phyloP scores from a whole-genome alignment of 2,329 filamentous ascomycete species.

The Fusarium zealandicum region DNA sequence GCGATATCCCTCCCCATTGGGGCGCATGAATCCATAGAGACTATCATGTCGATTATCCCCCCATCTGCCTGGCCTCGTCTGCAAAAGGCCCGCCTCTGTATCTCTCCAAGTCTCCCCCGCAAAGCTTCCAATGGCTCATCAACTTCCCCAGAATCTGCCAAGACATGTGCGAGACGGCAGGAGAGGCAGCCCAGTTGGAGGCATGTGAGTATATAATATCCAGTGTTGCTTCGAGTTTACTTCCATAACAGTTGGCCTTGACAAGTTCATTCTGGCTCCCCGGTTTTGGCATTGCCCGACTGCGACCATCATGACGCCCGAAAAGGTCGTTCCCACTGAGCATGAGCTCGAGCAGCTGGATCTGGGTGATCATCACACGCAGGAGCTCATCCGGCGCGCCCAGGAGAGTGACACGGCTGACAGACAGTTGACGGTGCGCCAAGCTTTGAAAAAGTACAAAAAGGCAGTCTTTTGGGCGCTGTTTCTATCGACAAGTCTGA shows the following conservation, averaged over 20 bases:
- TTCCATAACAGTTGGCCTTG: background rate
- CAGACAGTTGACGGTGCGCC: constrained; percentile 33
- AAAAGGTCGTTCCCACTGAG: constrained; percentile 23
- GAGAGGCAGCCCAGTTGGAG: background rate
- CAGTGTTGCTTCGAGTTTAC: background rate
- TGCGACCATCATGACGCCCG: constrained; percentile 3
- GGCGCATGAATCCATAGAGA: background rate
- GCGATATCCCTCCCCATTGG: constrained; percentile 5
- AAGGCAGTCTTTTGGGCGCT: constrained; percentile 44
- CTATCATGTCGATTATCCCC: constrained; percentile 5
- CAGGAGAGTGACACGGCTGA: constrained; percentile 31
- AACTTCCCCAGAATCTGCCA: constrained; percentile 17
- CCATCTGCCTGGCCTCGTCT: background rate
- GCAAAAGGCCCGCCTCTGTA: constrained; percentile 2
- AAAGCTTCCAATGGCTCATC: constrained; percentile 8
- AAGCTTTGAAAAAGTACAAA: constrained; percentile 39
- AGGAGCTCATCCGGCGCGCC: constrained; percentile 24
- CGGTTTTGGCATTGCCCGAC: no score
- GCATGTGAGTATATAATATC: constrained; percentile 4
- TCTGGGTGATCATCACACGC: constrained; percentile 9
- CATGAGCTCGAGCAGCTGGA: constrained; percentile 24
- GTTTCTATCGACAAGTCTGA: constrained; percentile 35
- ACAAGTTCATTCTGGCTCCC: no score
- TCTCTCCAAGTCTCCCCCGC: constrained; percentile 10
- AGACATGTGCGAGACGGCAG: constrained; percentile 1